Evolutionary conservation across 768 basidiomycete genomes (phyloP).

Genomic region (Russula lepida): DNA sequence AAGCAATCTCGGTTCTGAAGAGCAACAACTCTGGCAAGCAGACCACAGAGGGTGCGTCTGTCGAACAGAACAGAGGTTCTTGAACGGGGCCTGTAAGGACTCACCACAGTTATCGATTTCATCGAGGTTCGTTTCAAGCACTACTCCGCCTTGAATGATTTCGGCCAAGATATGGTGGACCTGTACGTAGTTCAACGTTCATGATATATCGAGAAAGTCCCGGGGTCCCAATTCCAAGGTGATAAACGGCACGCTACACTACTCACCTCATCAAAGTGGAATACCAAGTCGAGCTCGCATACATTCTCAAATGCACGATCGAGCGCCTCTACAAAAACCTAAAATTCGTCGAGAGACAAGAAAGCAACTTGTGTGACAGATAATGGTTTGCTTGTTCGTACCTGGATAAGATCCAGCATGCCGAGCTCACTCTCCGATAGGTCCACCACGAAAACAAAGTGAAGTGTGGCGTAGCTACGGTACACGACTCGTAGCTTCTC

Average conservation of each 20-base stretch:
- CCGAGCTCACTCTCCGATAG: constrained; percentile 95
- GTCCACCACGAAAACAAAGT: constrained; percentile 96
- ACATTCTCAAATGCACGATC: constrained; percentile 97
- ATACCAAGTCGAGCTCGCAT: constrained; percentile 95
- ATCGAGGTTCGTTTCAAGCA: constrained; percentile 89
- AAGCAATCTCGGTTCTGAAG: neutral
- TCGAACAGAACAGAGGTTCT: neutral
- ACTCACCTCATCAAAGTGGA: constrained; percentile 93
- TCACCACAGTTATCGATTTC: constrained; percentile 68
- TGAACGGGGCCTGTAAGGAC: constrained; percentile 20
- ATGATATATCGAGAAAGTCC: neutral
- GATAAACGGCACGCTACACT: neutral
- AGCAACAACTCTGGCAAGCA: neutral
- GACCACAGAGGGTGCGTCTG: neutral
- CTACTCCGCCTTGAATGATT: constrained; percentile 93
- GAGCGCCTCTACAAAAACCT: constrained; percentile 97
- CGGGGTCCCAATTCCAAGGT: neutral
- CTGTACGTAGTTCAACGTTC: constrained; percentile 32
- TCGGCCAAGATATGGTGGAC: constrained; percentile 94
- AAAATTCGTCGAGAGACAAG: neutral
- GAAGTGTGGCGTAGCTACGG: constrained; percentile 90
- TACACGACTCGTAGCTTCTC: constrained; percentile 84
- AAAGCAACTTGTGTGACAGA: too few relatives aligned
- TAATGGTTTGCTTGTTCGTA: too few relatives aligned
- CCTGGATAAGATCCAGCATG: constrained; percentile 93